Evolutionary conservation across 73 alveolate species (phyloP).

Genomic region (Breviolum minutum): DNA sequence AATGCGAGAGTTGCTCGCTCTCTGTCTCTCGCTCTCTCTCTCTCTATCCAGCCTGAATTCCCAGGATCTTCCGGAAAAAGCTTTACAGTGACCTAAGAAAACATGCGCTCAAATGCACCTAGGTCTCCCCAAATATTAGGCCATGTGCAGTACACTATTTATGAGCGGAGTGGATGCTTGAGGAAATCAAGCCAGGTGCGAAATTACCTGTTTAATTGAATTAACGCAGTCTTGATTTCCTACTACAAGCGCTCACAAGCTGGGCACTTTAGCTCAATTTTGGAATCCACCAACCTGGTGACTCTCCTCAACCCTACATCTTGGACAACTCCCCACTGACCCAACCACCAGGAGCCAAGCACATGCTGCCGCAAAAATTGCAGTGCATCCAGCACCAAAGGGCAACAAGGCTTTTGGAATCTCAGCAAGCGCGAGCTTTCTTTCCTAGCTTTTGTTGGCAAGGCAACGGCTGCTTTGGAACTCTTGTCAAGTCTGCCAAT

Average conservation of each 20-base stretch:
- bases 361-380: conserved; percentile 90
- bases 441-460: conserved; percentile 30
- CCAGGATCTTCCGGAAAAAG: conserved; percentile 75
- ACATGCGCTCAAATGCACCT: neutral
- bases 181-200: too few species aligned
- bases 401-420: conserved; percentile 64
- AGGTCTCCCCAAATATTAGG: too few species aligned
- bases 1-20: too few species aligned
- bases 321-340: neutral
- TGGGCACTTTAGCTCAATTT: too few species aligned
- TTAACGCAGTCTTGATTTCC: too few species aligned
- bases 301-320: neutral
- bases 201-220: too few species aligned
- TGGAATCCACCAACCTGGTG: neutral
- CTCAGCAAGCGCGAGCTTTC: conserved; percentile 60
- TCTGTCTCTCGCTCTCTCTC: neutral
- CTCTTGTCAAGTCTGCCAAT: neutral
- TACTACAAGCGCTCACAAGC: too few species aligned
- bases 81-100: conserved; percentile 53
- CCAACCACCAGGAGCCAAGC: neutral
- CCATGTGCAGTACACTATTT: too few species aligned
- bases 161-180: too few species aligned
- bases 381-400: conserved; percentile 92
- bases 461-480: neutral
- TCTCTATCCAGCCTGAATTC: neutral